Percentiles rank a stretch among this genome's conserved stretches.
These are phyloP conservation scores for Schizochytrium sp. DNA, from an alignment of 108 stramenopile species.

Conservation along the genomic window DNA sequence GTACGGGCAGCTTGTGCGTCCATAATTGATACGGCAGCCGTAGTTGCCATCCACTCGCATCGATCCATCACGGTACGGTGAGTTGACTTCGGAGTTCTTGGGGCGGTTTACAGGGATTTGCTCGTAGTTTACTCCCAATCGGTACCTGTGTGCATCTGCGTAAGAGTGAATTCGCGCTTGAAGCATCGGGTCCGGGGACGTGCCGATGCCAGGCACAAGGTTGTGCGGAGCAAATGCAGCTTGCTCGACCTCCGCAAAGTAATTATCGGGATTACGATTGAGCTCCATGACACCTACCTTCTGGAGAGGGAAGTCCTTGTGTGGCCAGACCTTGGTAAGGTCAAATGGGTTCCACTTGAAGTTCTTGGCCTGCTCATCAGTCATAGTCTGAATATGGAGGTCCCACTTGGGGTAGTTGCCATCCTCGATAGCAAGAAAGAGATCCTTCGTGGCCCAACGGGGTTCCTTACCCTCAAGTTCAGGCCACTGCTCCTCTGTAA, in stretches of 20 bases:
- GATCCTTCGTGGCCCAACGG: slow-evolving; percentile 79
- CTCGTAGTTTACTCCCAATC: slow-evolving; percentile 82
- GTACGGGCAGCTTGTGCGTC: neutral
- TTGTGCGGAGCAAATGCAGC: slow-evolving; percentile 80
- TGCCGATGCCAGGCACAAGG: slow-evolving; percentile 82
- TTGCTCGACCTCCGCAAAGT: slow-evolving; percentile 83
- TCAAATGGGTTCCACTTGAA: slow-evolving; percentile 80
- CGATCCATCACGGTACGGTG: slow-evolving; percentile 79
- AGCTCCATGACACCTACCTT: slow-evolving; percentile 79
- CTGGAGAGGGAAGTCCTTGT: slow-evolving; percentile 76
- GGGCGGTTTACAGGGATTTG: slow-evolving; percentile 77
- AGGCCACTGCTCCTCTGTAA: slow-evolving; percentile 70
- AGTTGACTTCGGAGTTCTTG: slow-evolving; percentile 64
- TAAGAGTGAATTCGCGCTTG: slow-evolving; percentile 79
- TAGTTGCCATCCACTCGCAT: slow-evolving; percentile 76
- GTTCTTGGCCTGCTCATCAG: slow-evolving; percentile 72
- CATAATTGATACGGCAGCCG: slow-evolving; percentile 73
- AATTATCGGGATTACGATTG: slow-evolving; percentile 80
- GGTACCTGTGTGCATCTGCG: slow-evolving; percentile 81
- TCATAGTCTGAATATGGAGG: slow-evolving; percentile 71
- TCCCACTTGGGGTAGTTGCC: slow-evolving; percentile 78
- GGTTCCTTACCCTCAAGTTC: slow-evolving; percentile 72
- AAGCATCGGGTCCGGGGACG: slow-evolving; percentile 84
- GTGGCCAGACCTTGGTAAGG: slow-evolving; percentile 83
- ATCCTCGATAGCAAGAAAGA: slow-evolving; percentile 80